Evolutionary conservation across 108 stramenopile species (phyloP).

Genomic region (Fistulifera pelliculosa): DNA sequence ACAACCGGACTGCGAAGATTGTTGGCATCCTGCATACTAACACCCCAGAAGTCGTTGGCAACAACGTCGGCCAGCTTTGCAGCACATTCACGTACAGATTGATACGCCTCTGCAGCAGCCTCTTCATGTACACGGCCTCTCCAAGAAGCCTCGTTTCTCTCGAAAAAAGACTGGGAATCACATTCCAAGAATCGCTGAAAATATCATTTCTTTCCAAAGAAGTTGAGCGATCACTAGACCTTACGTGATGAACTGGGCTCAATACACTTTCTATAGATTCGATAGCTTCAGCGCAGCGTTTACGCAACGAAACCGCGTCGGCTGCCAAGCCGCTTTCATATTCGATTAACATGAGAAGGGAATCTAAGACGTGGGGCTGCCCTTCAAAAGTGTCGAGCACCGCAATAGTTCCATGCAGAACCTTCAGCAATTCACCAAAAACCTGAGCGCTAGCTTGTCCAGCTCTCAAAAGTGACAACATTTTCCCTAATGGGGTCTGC

Average conservation of each 20-base stretch:
- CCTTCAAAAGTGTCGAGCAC: conserved; percentile 22
- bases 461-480: conserved; percentile 61
- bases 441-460: conserved; percentile 73
- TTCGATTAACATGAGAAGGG: conserved; percentile 43
- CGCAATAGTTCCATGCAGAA: conserved; percentile 37
- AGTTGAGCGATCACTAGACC: conserved; percentile 3
- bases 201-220: conserved; percentile 7
- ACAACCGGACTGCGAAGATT: conserved; percentile 27
- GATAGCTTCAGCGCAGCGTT: conserved; percentile 34
- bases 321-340: conserved; percentile 61
- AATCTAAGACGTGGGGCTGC: conserved; percentile 15
- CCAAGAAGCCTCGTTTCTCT: conserved; percentile 70
- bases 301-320: conserved; percentile 21
- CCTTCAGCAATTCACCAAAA: conserved; percentile 55
- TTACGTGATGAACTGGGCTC: conserved; percentile 29
- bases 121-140: conserved; percentile 47
- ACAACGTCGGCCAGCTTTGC: conserved; percentile 38
- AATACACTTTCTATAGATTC: conserved; percentile 51
- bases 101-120: conserved; percentile 32
- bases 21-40: conserved; percentile 20
- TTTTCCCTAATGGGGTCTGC: conserved; percentile 61
- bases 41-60: conserved; percentile 53
- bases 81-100: conserved; percentile 37
- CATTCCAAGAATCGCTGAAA: conserved; percentile 24
- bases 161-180: conserved; percentile 56